phyloP scores from a whole-genome alignment of 352 stramenopile genomes.

The Pythium insidiosum region DNA sequence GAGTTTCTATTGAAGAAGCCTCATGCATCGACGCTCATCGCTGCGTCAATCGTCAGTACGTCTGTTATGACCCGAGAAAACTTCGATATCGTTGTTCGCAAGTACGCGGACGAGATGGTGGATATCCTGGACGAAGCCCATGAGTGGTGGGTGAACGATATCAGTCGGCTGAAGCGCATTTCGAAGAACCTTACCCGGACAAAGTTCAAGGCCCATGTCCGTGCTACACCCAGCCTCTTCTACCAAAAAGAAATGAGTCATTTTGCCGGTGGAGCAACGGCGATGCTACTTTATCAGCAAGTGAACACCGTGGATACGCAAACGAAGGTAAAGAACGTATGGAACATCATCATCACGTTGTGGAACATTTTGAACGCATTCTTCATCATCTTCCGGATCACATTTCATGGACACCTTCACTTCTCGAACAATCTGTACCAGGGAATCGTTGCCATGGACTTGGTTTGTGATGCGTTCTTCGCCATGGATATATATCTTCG shows the following conservation, averaged over 20 bases:
- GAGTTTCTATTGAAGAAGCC: slow-evolving; percentile 47
- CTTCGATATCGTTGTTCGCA: slow-evolving; percentile 53
- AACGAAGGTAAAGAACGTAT: too few species aligned
- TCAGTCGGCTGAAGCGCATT: slow-evolving; percentile 21
- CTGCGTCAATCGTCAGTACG: slow-evolving; percentile 39
- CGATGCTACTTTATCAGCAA: slow-evolving; percentile 3
- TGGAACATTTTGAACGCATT: slow-evolving; percentile 68
- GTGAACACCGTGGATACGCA: too few species aligned
- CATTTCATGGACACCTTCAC: slow-evolving; percentile 46
- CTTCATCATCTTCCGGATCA: slow-evolving; percentile 58
- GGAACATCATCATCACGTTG: slow-evolving; percentile 38
- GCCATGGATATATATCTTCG: slow-evolving; percentile 53
- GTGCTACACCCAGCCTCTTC: slow-evolving; percentile 42
- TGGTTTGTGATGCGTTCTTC: slow-evolving; percentile 46
- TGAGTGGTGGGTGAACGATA: slow-evolving; percentile 29
- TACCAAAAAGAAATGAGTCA: slow-evolving; percentile 30
- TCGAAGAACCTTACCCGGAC: slow-evolving; percentile 32
- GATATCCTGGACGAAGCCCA: slow-evolving; percentile 45
- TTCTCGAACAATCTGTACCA: slow-evolving; percentile 14
- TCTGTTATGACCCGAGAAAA: slow-evolving; percentile 70
- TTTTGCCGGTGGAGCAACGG: background rate
- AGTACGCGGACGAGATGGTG: slow-evolving; percentile 46
- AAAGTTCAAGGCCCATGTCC: slow-evolving; percentile 47
- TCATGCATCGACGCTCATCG: slow-evolving; percentile 36
- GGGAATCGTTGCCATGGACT: slow-evolving; percentile 27